Evolutionary conservation across 1,139 yeast genomes (phyloP).

Genomic region (Starmera stellimalicola): DNA sequence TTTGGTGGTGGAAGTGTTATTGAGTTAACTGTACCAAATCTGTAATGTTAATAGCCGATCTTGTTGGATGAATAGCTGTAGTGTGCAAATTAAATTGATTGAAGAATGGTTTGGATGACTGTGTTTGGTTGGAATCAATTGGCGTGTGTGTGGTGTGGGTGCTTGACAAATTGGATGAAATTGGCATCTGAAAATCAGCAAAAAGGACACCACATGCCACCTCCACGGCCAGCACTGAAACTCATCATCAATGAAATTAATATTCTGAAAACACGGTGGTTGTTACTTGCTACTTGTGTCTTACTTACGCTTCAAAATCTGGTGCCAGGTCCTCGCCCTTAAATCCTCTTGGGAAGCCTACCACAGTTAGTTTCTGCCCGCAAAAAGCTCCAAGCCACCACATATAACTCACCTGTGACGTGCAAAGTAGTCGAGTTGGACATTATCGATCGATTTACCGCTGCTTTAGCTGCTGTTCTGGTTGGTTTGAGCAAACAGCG

Average conservation of each 20-base stretch:
- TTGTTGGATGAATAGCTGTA: neutral
- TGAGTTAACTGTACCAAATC: slow-evolving; percentile 43
- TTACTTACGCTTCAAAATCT: slow-evolving; percentile 57
- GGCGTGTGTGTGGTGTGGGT: too few relatives aligned
- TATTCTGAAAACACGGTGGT: slow-evolving; percentile 2
- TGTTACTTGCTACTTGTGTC: slow-evolving; percentile 1
- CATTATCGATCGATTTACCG: neutral
- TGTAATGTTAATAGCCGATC: slow-evolving; percentile 16
- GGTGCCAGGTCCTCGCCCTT: slow-evolving; percentile 61
- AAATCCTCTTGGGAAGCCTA: slow-evolving; percentile 49
- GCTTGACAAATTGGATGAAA: too few relatives aligned
- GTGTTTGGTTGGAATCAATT: too few relatives aligned
- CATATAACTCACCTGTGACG: slow-evolving; percentile 33
- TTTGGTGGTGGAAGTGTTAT: slow-evolving; percentile 66
- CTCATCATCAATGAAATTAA: neutral
- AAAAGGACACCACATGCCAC: too few relatives aligned
- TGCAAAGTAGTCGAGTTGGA: slow-evolving; percentile 31
- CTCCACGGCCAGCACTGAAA: neutral
- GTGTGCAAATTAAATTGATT: neutral
- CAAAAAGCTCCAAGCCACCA: neutral
- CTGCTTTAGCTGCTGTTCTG: neutral
- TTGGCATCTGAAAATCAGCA: too few relatives aligned
- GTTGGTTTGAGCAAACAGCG: neutral
- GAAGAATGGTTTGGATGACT: neutral
- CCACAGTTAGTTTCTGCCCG: neutral